Base-by-base conservation (phyloP, 2,329 filamentous ascomycete species). In the Fragosphaeria purpurea region DNA sequence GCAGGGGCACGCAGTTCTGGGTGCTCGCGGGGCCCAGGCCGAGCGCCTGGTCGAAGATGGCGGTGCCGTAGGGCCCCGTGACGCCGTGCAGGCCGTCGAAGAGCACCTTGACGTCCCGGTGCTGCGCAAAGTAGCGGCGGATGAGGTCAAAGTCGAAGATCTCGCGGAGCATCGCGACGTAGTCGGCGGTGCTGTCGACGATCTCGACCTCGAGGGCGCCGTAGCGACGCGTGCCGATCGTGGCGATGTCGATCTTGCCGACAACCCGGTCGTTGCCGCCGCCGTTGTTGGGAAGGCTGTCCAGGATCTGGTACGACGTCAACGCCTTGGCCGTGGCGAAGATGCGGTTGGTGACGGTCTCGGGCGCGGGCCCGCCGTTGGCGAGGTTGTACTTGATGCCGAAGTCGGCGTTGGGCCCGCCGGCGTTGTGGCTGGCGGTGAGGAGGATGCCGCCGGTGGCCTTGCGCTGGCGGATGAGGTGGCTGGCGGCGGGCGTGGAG, bases 371-470 rank as follows among this genome's bases (percentile, higher is more conserved):
- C 51, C 90, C 93, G 61, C 93, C 93, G 65, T 98, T 97, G 67
- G 88, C 77, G 53, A 98, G 77, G 77, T 98, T 98, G 80, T 98
- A 98, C 76, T 98, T 98, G 83, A 98, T 98, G 61, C 93, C 93
- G 62, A 98, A 98, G 71, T 98, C 93, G 67, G 93, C 86, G 60
- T 81, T 85, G 55, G 93, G 93, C 47, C 90, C 93, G 69, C 93
- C 93, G 54, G 93, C 90, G 74, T 98, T 98, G 77, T 98, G 93
- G 68, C 89, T 95, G 60, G 93, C 93, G 56, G 93, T 98, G 70
- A 98, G 75, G 54, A 98, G 77, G 63, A 98, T 98, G 65, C 93
- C 93, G 63, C 93, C 93, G 13, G 93, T 98, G 53, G 93, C 93
- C 70, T 93, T 87, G 64, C 87, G 82, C 73, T 95, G 90, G 62